These are phyloP conservation scores for Vaccinium darrowii DNA, from an alignment of 148 eudicot species.

Conservation along the genomic window DNA sequence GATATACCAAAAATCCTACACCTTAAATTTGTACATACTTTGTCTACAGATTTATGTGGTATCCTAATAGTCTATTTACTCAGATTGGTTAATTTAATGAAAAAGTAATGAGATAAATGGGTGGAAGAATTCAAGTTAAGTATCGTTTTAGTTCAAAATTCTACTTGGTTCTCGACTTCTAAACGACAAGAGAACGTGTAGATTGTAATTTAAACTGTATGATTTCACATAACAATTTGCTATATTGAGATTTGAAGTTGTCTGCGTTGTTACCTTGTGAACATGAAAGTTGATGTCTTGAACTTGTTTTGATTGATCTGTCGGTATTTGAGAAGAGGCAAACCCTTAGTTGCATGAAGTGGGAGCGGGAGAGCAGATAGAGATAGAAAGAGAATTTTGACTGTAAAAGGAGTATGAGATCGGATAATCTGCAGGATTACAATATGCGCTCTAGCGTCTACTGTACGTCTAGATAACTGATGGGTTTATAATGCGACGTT, in stretches of 20 bases:
- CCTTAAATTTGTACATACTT: neutral
- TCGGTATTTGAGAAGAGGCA: constrained; percentile 50
- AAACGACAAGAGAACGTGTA: neutral
- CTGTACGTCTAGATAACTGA: too few species aligned
- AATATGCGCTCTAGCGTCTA: neutral
- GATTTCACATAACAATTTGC: neutral
- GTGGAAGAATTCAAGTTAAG: neutral
- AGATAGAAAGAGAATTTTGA: neutral
- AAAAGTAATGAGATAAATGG: too few species aligned
- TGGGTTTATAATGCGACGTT: too few species aligned
- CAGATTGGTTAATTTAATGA: too few species aligned
- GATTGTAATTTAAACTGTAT: neutral
- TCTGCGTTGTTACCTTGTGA: constrained; percentile 56
- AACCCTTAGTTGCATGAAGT: constrained; percentile 23
- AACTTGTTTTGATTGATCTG: constrained; percentile 60
- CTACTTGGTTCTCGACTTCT: neutral
- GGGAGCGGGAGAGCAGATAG: too few species aligned
- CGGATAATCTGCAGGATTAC: too few species aligned
- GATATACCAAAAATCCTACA: neutral
- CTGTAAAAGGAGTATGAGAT: neutral
- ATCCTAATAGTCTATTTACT: too few species aligned
- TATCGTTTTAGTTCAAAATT: neutral
- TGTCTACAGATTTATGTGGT: neutral
- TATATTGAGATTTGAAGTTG: neutral
- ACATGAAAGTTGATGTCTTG: constrained; percentile 54